Evolutionary conservation across 2,329 filamentous ascomycete species (phyloP).

Genomic region (Mycosphaerella sp.): DNA sequence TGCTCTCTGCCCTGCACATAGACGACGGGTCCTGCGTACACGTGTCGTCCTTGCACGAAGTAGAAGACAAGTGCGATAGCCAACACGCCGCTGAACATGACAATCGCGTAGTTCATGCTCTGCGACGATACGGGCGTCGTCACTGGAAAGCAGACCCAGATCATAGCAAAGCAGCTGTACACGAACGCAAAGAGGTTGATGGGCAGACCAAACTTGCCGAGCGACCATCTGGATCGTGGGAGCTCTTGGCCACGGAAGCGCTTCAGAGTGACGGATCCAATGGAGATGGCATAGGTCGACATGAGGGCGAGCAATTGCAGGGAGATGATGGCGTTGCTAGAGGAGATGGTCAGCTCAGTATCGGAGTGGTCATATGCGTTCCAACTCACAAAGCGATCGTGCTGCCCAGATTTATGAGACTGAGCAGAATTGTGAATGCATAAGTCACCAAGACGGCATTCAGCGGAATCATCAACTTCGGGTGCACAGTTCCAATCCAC

Average conservation of each 20-base stretch:
- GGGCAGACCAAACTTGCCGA: slow-evolving; percentile 23
- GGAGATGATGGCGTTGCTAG: slow-evolving; percentile 29
- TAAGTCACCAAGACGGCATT: slow-evolving; percentile 32
- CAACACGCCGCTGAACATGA: slow-evolving; percentile 23
- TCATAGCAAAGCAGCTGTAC: slow-evolving; percentile 21
- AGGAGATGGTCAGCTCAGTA: neutral
- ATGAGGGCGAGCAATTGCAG: slow-evolving; percentile 26
- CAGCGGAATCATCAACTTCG: slow-evolving; percentile 30
- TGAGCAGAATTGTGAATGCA: slow-evolving; percentile 28
- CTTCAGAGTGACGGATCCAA: slow-evolving; percentile 27
- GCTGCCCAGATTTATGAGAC: slow-evolving; percentile 34
- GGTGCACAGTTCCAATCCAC: slow-evolving; percentile 28
- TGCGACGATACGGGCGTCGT: slow-evolving; percentile 13
- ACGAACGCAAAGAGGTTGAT: slow-evolving; percentile 25
- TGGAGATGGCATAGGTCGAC: slow-evolving; percentile 33
- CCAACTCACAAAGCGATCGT: slow-evolving; percentile 27
- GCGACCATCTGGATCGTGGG: slow-evolving; percentile 22
- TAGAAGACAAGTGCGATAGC: slow-evolving; percentile 22
- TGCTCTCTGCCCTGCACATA: neutral
- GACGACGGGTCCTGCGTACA: slow-evolving; percentile 21
- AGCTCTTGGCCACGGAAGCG: slow-evolving; percentile 21
- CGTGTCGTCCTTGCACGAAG: slow-evolving; percentile 21
- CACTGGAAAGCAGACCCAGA: slow-evolving; percentile 24
- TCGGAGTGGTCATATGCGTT: neutral
- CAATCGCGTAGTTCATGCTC: slow-evolving; percentile 23